A percentile compares a stretch with the other conserved stretches of the same genome.
Conservation (phyloP, 257 asterid genomes). For the Solanum chiquidenum region DNA sequence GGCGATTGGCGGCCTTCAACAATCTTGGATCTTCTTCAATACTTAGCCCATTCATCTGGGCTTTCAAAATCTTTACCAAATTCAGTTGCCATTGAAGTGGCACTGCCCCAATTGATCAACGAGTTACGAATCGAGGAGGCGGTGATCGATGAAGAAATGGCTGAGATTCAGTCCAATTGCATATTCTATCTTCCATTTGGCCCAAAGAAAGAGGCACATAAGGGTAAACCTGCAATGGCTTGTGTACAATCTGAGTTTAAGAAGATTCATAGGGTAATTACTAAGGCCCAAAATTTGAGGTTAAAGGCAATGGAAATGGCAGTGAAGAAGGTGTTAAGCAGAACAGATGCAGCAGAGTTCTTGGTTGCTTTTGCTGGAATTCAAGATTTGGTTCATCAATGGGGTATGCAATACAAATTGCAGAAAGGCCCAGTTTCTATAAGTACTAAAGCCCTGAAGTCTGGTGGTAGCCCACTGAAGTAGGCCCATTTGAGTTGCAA, state of each 20-base stretch:
- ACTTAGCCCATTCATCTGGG: constrained; percentile 19
- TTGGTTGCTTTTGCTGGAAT: constrained; percentile 57
- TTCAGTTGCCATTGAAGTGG: constrained; percentile 30
- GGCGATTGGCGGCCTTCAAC: constrained; percentile 97
- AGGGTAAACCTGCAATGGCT: constrained; percentile 13
- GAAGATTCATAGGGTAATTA: constrained; percentile 55
- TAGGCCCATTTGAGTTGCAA: background rate
- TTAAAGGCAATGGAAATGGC: constrained; percentile 50
- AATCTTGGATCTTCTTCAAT: constrained; percentile 45
- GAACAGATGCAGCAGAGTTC: constrained; percentile 77
- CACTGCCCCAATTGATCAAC: constrained; percentile 43
- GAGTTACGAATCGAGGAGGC: constrained; percentile 78
- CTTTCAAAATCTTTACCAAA: constrained; percentile 15
- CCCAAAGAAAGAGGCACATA: constrained; percentile 1
- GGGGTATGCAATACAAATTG: constrained; percentile 24
- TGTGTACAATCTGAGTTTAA: constrained; percentile 41
- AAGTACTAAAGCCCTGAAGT: constrained; percentile 12
- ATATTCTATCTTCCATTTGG: constrained; percentile 66
- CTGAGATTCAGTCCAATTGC: constrained; percentile 74
- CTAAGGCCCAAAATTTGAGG: constrained; percentile 76
- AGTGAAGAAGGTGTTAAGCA: constrained; percentile 53
- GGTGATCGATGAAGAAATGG: constrained; percentile 79
- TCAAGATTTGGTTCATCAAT: constrained; percentile 51
- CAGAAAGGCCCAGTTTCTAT: constrained; percentile 19
- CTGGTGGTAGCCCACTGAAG: background rate